Percentiles rank a stretch among this genome's conserved stretches.
These are phyloP conservation scores for Pseudozyma hubeiensis DNA, from an alignment of 1,284 basidiomycete species.

Conservation along the genomic window DNA sequence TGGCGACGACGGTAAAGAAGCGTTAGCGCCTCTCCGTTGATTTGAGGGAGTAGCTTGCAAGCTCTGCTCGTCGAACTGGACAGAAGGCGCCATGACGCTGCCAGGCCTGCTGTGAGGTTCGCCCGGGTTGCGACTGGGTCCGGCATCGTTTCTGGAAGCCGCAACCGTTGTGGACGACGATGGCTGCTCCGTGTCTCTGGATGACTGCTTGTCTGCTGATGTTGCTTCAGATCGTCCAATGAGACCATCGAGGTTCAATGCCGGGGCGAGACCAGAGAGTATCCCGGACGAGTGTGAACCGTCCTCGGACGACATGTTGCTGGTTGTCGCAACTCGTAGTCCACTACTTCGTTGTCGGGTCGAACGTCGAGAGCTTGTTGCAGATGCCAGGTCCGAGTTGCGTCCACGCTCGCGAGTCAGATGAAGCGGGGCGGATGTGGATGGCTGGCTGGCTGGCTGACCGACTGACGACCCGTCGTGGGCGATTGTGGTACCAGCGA, in stretches of 20 bases:
- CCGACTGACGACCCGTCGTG: too few relatives aligned
- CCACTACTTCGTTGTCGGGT: not conserved
- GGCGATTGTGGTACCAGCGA: too few relatives aligned
- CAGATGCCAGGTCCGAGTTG: not conserved
- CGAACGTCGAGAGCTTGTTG: not conserved
- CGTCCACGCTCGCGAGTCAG: not conserved
- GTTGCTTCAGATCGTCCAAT: not conserved
- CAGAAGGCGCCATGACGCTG: slow-evolving; percentile 40
- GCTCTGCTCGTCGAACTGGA: slow-evolving; percentile 52
- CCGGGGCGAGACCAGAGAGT: slow-evolving; percentile 17
- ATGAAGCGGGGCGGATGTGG: not conserved
- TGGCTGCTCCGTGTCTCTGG: slow-evolving; percentile 4
- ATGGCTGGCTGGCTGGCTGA: not conserved
- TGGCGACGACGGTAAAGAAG: slow-evolving; percentile 33
- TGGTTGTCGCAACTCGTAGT: not conserved
- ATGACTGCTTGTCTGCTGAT: slow-evolving; percentile 1
- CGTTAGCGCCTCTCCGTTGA: slow-evolving; percentile 29
- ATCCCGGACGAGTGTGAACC: slow-evolving; percentile 13
- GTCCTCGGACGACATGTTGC: slow-evolving; percentile 20
- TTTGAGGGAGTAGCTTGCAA: slow-evolving; percentile 35
- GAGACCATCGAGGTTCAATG: slow-evolving; percentile 4
- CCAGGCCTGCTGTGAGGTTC: slow-evolving; percentile 19
- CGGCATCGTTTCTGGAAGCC: slow-evolving; percentile 24
- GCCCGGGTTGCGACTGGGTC: slow-evolving; percentile 20
- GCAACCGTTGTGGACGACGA: slow-evolving; percentile 7